Conservation (phyloP, 2,329 filamentous ascomycete species). For the Graphiopsis chlorocephala region DNA sequence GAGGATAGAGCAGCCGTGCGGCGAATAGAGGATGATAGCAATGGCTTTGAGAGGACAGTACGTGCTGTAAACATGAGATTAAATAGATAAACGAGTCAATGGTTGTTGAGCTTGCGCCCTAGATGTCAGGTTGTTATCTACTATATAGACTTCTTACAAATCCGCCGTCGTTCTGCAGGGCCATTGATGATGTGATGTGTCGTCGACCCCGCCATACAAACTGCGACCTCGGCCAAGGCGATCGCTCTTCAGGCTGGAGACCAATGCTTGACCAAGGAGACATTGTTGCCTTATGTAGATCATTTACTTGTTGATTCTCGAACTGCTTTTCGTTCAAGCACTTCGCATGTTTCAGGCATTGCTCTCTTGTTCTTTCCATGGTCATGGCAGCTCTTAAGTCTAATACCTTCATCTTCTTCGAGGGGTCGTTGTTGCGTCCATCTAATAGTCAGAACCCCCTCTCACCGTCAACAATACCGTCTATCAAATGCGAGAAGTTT, state of each 20-base stretch:
- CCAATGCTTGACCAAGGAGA: background rate
- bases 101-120: background rate
- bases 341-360: no score
- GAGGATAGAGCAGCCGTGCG: slow-evolving; percentile 3
- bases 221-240: slow-evolving; percentile 3
- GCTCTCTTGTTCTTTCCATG: no score
- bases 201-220: background rate
- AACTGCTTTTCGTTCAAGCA: background rate
- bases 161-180: background rate
- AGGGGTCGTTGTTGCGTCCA: no score
- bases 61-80: slow-evolving; percentile 8
- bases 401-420: background rate
- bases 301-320: no score
- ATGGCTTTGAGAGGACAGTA: background rate
- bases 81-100: no score
- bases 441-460: no score
- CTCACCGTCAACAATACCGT: no score
- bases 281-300: background rate
- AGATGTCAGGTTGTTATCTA: background rate
- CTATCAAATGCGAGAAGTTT: no score
- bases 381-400: background rate
- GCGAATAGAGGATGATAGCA: background rate
- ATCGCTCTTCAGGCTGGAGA: background rate
- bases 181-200: slow-evolving; percentile 10
- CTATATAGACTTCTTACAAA: background rate